Evolutionary conservation across 257 asterid genomes (phyloP), one percentile per base, ranked within the genome.

Genomic region (Eucommia ulmoides): DNA sequence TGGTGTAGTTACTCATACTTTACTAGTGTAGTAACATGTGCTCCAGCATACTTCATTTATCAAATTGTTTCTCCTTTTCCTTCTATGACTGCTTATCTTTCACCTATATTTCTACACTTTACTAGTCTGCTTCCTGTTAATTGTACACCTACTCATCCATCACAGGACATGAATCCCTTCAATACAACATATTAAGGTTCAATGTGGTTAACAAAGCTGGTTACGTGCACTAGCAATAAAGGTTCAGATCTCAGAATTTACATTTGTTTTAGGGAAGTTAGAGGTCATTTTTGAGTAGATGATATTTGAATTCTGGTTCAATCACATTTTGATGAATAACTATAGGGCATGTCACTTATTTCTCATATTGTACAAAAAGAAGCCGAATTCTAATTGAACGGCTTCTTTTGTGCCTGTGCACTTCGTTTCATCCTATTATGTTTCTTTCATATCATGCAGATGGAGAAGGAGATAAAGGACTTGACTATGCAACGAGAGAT

Each of bases 401-500:
- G 19, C 20, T 42, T 9, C 48, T 42, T 42, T 3, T 9, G 15
- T 42, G 19, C 20, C 48, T 42, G 1, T 16, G 19, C 15, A 16
- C 10, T 42, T 42, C 8, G 7, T 16, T 42, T 16, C n/a, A 4
- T 18, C 7, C 6, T 16, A 42, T 16, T 42, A 15, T 42, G 7
- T 1, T 38, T 42, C 19, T 42, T 18, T 4, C 16, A 51, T 19
- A 49, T 21, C 18, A 60, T 72, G 62, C 60, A 86, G 99, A 91
- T 91, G 54, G 87, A 77, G 72, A 80, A 70, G 66, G 86, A 81
- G 72, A 29, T 78, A 41, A 81, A 74, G 51, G 95, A 83, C 48
- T 68, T 86, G 63, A 81, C 69, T 48, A 58, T 75, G 74, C 94
- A 86, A 74, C 60, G 95, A 58, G 95, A 91, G 53, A 72, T 74